Evolutionary conservation across 2,329 filamentous ascomycete genomes (phyloP), one percentile per base, ranked within the genome.

Genomic region (Thelonectria olida): DNA sequence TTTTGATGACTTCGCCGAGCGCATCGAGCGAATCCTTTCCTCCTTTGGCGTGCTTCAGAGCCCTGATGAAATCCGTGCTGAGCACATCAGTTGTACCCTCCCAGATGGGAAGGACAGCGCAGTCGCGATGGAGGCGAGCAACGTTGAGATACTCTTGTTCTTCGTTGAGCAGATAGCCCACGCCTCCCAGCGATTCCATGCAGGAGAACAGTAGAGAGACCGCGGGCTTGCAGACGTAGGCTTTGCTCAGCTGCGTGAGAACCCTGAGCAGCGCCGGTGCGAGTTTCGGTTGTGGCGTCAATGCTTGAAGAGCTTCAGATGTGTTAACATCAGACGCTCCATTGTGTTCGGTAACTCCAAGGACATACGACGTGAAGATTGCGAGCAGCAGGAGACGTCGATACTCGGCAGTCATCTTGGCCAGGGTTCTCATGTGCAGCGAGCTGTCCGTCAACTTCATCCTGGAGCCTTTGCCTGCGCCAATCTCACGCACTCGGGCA

Each of bases 21-120:
- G 81, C 82, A n/a, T 77, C 72, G 3, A 82, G 61, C 31, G 74
- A 76, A 9, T 73, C 75, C 10, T 56, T 68, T 4, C 78, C 82
- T 1, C 62, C 72, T 22, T 73, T 73, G 1, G 79, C 73, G 31
- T 85, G 81, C 62, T 83, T 84, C 41, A 86, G 58, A 0, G 81
- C 80, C 19, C 82, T 73, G 13, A 84, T 62, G 15, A 83, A 78
- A 61, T 85, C 84, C 1, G 79, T 80, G 5, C 86, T 86, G 56
- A 93, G 80, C 6, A 93, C 88, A 68, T 92, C 89, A 0, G 89
- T 91, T 0, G 90, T 92, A 1, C 90, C 89, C 74, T 91, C 89
- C 88, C 89, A 91, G 49, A 92, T 92, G 13, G 85, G 82, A 51
- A 86, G 77, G 3, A 92, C 90, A 7, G 77, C 80, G 2, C 83